Conservation (phyloP, 2,329 filamentous ascomycete species). For the Verticillium tricorpus region DNA sequence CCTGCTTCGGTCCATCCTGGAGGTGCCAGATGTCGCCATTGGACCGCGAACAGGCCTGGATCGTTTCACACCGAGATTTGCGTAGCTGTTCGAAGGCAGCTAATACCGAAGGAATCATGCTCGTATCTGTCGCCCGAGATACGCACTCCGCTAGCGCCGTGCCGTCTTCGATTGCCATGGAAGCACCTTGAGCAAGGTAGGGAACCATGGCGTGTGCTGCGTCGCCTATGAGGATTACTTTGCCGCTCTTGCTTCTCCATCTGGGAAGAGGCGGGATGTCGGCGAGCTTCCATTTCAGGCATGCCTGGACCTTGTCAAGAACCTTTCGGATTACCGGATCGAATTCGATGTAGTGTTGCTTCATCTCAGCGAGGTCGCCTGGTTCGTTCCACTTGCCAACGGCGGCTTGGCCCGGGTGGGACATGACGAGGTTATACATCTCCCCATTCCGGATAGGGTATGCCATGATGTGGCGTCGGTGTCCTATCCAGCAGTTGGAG, state of each 20-base stretch:
- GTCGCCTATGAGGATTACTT: slow-evolving; percentile 14
- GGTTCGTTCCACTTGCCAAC: neutral
- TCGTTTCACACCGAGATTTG: slow-evolving; percentile 5
- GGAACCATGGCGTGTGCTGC: slow-evolving; percentile 19
- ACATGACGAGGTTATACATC: slow-evolving; percentile 21
- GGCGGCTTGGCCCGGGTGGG: neutral
- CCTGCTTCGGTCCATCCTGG: slow-evolving; percentile 5
- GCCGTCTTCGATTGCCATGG: slow-evolving; percentile 7
- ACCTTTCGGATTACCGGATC: neutral
- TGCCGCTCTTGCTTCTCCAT: neutral
- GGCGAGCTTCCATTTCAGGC: neutral
- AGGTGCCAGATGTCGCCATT: slow-evolving; percentile 7
- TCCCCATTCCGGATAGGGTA: slow-evolving; percentile 20
- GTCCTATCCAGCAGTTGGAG: slow-evolving; percentile 17
- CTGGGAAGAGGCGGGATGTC: slow-evolving; percentile 22
- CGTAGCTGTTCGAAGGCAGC: slow-evolving; percentile 3
- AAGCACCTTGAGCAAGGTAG: slow-evolving; percentile 6
- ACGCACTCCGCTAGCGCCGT: neutral
- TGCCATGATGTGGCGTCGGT: slow-evolving; percentile 21
- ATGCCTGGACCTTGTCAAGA: neutral
- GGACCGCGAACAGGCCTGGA: slow-evolving; percentile 2
- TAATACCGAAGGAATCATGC: neutral
- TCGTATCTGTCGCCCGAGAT: neutral
- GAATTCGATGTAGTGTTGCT: neutral
- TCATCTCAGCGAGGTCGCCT: neutral